Base-by-base conservation (phyloP, 202 grass and related monocot genomes). In the Carex arenaria region DNA sequence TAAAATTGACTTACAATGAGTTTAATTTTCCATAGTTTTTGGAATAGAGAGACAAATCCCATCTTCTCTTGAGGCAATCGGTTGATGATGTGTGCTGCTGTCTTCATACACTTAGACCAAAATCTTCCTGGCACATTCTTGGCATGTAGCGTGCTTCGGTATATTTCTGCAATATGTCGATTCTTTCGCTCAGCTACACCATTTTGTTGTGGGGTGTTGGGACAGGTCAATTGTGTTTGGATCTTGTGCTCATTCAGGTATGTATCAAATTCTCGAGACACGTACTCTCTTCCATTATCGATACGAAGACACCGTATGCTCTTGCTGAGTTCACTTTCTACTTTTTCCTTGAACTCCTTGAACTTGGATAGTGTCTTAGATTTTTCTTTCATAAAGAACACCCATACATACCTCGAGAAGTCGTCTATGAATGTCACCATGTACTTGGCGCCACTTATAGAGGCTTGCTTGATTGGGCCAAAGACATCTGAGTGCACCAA, bases 371-470 rank as follows among this genome's bases (percentile, higher is more conserved):
- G 72, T 42, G 13, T 23, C 19, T 70, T 6, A 0, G 0, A 70
- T 4, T 89, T 88, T 30, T 85, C 3, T 30, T 85, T 85, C 49
- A 83, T 83, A 40, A 89, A 78, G 12, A 68, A 73, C 23, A 89
- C 7, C 36, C 61, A 85, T 0, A 85, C 51, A 3, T 83, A 83
- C 20, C 61, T 83, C 4, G 18, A 85, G 23, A 79, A 83, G 20
- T 83, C 62, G 42, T 89, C 52, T 6, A 79, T 85, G n/a, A 89
- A 89, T 0, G 5, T 85, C 4, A 85, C 62, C 34, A 89, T 89
- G 26, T 83, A 79, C 17, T 42, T 51, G 14, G 82, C 72, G 0
- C 62, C 77, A 38, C 52, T 34, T 53, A 79, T 2, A 15, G 49
- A 89, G 53, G 2, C 49, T 71, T 85, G 79, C 52, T 85, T 89